Base-by-base conservation (phyloP, 805 yeast genomes). In the Candida nemodendra region DNA sequence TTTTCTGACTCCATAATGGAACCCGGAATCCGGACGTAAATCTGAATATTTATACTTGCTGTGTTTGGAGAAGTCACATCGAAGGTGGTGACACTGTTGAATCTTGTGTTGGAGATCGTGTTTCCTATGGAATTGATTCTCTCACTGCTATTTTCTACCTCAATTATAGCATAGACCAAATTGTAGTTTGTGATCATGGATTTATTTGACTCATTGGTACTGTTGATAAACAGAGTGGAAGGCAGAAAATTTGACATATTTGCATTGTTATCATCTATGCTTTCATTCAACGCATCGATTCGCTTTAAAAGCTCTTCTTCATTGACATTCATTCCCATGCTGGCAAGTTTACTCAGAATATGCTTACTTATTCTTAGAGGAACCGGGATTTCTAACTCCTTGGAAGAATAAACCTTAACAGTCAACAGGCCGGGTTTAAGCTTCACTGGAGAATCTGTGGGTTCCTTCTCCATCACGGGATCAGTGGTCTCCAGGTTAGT, bases 101-200 rank as follows among this genome's bases (percentile, higher is more conserved):
- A 93, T 13, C 77, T 76, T 1, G 96, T 91, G 39, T 73, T 69
- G 29, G 76, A 75, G 43, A 88, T 78, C 0, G 95, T 78, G 27
- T 96, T 96, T 36, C 84, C 78, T 19, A 81, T 78, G 2, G 98
- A 93, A 50, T 89, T 95, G 34, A 91, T 79, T 12, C 89, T 75
- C 47, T 93, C 83, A 48, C 90, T 93, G 34, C 91, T 88, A 63
- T 93, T 93, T 64, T 93, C 99, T 58, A 89, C 91, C 63, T 93
- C 99, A 30, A 93, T 72, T 2, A 95, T 88, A 54, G 90, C 74
- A 61, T 86, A 87, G 26, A 93, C 73, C 42, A 95, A 72, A 39
- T 56, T 57, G 42, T 60, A 61, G 16, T 57, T 59, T 8, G 62
- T 56, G 22, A 54, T 36, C 13, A 93, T 77, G 49, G 78, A 79